phyloP scores from a whole-genome alignment of 1,139 yeast genomes.

The Nakaseomyces nivariensis region DNA sequence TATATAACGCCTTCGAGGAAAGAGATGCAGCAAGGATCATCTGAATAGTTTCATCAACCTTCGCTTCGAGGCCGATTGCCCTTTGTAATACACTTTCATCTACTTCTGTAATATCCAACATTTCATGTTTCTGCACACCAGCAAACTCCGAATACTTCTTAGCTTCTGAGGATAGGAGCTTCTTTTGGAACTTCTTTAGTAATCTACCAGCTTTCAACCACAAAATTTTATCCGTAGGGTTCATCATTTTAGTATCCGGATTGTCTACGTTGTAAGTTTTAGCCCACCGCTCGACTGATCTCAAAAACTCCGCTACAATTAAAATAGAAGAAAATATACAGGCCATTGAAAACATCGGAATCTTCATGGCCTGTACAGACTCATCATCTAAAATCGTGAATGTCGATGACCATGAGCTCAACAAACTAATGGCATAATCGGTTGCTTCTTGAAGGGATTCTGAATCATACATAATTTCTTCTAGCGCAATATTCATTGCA shows the following conservation, averaged over 20 bases:
- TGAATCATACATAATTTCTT: slow-evolving; percentile 33
- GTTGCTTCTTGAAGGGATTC: slow-evolving; percentile 46
- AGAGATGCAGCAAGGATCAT: slow-evolving; percentile 41
- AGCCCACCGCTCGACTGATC: slow-evolving; percentile 46
- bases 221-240: slow-evolving; percentile 30
- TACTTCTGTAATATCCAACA: slow-evolving; percentile 40
- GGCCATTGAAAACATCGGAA: slow-evolving; percentile 66
- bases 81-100: slow-evolving; percentile 37
- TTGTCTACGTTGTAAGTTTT: slow-evolving; percentile 21
- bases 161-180: slow-evolving; percentile 36
- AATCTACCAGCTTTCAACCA: slow-evolving; percentile 33
- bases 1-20: slow-evolving; percentile 46
- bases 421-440: slow-evolving; percentile 45
- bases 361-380: slow-evolving; percentile 52
- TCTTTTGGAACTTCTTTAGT: slow-evolving; percentile 48
- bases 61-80: slow-evolving; percentile 36
- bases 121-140: slow-evolving; percentile 46
- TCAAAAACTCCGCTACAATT: slow-evolving; percentile 52
- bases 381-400: slow-evolving; percentile 54
- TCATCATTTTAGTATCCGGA: slow-evolving; percentile 19
- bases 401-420: slow-evolving; percentile 61
- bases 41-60: slow-evolving; percentile 34
- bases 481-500: slow-evolving; percentile 47
- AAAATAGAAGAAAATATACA: slow-evolving; percentile 54
- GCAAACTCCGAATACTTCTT: slow-evolving; percentile 48